Evolutionary conservation across 768 basidiomycete genomes (phyloP).

Genomic region (Cytidiella melzeri): DNA sequence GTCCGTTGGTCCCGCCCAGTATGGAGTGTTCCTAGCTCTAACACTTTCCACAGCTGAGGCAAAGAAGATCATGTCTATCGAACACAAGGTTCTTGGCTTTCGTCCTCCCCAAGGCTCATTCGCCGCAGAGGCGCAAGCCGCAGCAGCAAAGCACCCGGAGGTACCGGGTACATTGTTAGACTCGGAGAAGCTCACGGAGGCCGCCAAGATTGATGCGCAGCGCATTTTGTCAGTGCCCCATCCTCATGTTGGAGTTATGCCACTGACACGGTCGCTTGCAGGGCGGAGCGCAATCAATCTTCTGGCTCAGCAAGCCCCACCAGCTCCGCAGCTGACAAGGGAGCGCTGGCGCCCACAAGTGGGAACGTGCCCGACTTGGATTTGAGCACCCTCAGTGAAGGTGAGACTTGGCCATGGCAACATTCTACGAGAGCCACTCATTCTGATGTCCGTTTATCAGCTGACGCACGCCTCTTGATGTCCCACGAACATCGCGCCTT

Average conservation of each 20-base stretch:
- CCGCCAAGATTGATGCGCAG: slow-evolving; percentile 22
- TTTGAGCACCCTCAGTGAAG: slow-evolving; percentile 17
- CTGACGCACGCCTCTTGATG: slow-evolving; percentile 23
- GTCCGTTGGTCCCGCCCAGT: slow-evolving; percentile 3
- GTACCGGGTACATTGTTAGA: slow-evolving; percentile 11
- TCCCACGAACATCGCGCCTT: slow-evolving; percentile 25
- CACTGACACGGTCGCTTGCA: neutral
- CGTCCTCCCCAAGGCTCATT: slow-evolving; percentile 31
- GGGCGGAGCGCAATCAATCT: slow-evolving; percentile 13
- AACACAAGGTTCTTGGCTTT: slow-evolving; percentile 32
- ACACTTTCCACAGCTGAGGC: slow-evolving; percentile 20
- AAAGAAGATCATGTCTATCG: slow-evolving; percentile 29
- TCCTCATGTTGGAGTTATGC: neutral
- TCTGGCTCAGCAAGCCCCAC: slow-evolving; percentile 1
- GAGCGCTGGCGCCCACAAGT: neutral
- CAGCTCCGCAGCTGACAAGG: slow-evolving; percentile 3
- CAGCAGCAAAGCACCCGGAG: slow-evolving; percentile 29
- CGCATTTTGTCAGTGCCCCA: slow-evolving; percentile 16
- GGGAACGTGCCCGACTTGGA: slow-evolving; percentile 15
- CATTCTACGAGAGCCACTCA: neutral
- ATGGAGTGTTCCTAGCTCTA: neutral
- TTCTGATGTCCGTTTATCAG: slow-evolving; percentile 6
- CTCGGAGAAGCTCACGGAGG: slow-evolving; percentile 19
- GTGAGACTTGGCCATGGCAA: slow-evolving; percentile 2
- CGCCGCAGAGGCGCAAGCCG: slow-evolving; percentile 30